Percentiles rank a stretch among this genome's conserved stretches.
Conservation (phyloP, 148 eudicot genomes). For the Amaranthus palmeri region DNA sequence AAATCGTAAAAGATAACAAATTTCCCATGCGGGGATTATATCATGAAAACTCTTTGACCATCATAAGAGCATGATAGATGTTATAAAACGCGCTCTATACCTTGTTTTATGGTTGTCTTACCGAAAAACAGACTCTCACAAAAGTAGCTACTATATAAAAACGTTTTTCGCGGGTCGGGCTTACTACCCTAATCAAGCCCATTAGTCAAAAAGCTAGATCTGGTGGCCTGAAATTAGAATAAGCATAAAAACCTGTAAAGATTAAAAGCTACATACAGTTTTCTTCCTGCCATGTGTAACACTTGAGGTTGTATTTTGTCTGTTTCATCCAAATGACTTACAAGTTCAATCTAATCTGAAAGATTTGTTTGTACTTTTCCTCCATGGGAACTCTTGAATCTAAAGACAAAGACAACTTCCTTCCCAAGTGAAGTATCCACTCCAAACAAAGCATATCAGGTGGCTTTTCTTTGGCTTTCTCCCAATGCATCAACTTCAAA, state of each 20-base stretch:
- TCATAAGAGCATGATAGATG: too few relatives aligned
- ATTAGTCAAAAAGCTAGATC: not conserved
- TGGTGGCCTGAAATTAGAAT: not conserved
- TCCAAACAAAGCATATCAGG: constrained; percentile 25
- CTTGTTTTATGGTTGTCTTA: too few relatives aligned
- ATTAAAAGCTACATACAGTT: not conserved
- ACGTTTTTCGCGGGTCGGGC: too few relatives aligned
- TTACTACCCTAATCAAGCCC: too few relatives aligned
- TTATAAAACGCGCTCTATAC: too few relatives aligned
- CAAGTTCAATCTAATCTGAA: constrained; percentile 10
- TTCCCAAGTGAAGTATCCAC: constrained; percentile 26
- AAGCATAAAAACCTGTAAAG: not conserved
- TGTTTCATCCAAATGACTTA: constrained; percentile 1
- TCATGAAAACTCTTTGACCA: too few relatives aligned
- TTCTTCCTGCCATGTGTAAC: constrained; percentile 17
- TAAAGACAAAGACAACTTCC: constrained; percentile 32
- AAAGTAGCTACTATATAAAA: too few relatives aligned
- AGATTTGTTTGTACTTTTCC: constrained; percentile 21
- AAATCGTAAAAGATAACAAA: too few relatives aligned
- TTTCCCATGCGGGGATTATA: too few relatives aligned
- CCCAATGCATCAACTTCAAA: constrained; percentile 17
- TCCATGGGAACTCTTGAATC: constrained; percentile 33
- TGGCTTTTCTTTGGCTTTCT: constrained; percentile 24
- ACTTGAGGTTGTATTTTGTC: not conserved
- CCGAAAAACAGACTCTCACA: too few relatives aligned